Conservation (phyloP, 177 flowering plant genomes). For the Vitis hybrid region DNA sequence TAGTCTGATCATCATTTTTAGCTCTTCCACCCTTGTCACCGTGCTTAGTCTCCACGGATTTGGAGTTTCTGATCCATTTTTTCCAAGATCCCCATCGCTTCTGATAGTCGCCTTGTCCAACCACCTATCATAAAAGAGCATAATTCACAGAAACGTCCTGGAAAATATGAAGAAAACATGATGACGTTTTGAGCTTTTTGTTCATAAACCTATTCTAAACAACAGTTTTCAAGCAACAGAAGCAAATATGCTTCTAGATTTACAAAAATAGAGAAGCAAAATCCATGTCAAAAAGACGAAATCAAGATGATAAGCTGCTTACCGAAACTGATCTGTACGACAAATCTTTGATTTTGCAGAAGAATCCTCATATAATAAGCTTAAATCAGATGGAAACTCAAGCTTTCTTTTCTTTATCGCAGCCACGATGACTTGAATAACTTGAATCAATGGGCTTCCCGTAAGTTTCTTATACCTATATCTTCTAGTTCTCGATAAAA, state of each 20-base stretch:
- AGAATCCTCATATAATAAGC: slow-evolving; percentile 35
- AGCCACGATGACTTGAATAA: slow-evolving; percentile 42
- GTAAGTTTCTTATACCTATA: slow-evolving; percentile 45
- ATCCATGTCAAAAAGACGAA: too few relatives aligned
- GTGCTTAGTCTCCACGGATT: slow-evolving; percentile 31
- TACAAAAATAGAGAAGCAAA: too few relatives aligned
- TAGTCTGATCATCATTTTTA: slow-evolving; percentile 34
- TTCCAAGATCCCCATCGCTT: slow-evolving; percentile 9
- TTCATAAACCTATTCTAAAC: too few relatives aligned
- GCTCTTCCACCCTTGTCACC: slow-evolving; percentile 40
- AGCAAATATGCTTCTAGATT: too few relatives aligned
- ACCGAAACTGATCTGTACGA: slow-evolving; percentile 49
- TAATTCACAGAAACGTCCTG: not conserved
- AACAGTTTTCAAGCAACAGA: too few relatives aligned
- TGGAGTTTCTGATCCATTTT: not conserved
- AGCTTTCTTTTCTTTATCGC: slow-evolving; percentile 38
- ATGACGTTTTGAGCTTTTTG: not conserved
- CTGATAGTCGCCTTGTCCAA: slow-evolving; percentile 39
- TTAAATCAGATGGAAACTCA: slow-evolving; percentile 26
- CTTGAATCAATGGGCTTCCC: slow-evolving; percentile 49
- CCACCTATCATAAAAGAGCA: slow-evolving; percentile 8
- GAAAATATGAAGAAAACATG: not conserved
- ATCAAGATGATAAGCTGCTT: slow-evolving; percentile 1
- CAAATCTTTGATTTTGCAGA: slow-evolving; percentile 27
- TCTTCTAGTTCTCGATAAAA: slow-evolving; percentile 40